phyloP scores from a whole-genome alignment of 371 early-diverging fungal species.

The Mucor circinelloides region DNA sequence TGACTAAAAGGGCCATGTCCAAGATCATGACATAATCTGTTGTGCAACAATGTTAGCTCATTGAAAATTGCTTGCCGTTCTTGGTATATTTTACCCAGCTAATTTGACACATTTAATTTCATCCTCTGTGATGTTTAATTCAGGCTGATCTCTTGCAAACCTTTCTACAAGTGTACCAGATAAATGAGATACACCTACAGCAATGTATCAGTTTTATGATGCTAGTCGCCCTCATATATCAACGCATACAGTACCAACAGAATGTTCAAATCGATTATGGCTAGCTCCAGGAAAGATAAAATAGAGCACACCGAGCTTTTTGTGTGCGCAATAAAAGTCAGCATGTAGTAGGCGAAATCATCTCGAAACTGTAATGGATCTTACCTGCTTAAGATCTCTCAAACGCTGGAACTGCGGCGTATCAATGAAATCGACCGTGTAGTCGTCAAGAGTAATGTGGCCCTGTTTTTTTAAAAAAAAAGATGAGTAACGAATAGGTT shows the following conservation, averaged over 20 bases:
- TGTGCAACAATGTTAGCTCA: background rate
- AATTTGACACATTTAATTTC: slow-evolving; percentile 88
- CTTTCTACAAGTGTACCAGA: slow-evolving; percentile 76
- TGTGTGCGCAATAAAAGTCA: background rate
- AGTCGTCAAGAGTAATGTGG: slow-evolving; percentile 73
- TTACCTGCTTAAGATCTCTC: slow-evolving; percentile 89
- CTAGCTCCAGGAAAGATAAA: slow-evolving; percentile 93
- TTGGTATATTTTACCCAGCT: slow-evolving; percentile 67
- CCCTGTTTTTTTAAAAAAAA: slow-evolving; percentile 66
- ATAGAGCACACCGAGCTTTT: slow-evolving; percentile 64
- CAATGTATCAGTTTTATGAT: background rate
- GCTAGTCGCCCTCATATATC: background rate
- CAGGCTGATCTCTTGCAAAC: slow-evolving; percentile 77
- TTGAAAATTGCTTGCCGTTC: background rate
- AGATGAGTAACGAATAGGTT: background rate
- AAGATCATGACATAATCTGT: slow-evolving; percentile 87
- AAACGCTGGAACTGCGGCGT: slow-evolving; percentile 94
- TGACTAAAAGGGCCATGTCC: slow-evolving; percentile 94
- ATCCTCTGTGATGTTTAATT: slow-evolving; percentile 72
- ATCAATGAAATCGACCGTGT: slow-evolving; percentile 80
- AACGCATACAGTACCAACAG: slow-evolving; percentile 64
- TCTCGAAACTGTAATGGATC: slow-evolving; percentile 51
- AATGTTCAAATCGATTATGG: slow-evolving; percentile 91
- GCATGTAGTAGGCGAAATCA: background rate
- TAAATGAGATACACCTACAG: slow-evolving; percentile 77